Conservation (phyloP, 2,329 filamentous ascomycete species). For the Leptographium wingfieldii region DNA sequence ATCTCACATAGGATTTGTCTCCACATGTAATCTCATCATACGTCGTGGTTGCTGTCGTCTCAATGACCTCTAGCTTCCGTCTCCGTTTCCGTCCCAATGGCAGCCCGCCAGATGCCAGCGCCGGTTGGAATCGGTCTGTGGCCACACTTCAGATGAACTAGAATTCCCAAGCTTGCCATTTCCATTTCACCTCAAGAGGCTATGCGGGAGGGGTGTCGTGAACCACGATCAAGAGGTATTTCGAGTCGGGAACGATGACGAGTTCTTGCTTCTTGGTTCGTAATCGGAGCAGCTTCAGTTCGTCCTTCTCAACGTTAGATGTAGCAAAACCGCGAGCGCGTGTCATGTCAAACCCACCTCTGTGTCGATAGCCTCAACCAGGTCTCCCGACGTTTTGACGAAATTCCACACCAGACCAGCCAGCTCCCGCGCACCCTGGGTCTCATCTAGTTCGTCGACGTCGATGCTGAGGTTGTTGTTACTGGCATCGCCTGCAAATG, state of each 20-base stretch:
- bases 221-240: constrained; percentile 67
- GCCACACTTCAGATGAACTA: not conserved
- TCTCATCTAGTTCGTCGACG: constrained; percentile 9
- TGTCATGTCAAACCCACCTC: constrained; percentile 35
- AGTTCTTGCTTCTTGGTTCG: constrained; percentile 78
- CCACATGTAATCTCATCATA: not conserved
- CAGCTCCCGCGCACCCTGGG: constrained; percentile 53
- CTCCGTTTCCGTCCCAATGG: not conserved
- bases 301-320: constrained; percentile 38
- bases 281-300: constrained; percentile 61
- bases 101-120: not conserved
- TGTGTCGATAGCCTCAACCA: constrained; percentile 61
- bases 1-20: not conserved
- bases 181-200: not conserved
- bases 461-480: constrained; percentile 2
- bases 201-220: constrained; percentile 67
- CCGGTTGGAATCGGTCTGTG: not conserved
- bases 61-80: not conserved
- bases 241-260: constrained; percentile 68
- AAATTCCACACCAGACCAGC: constrained; percentile 67
- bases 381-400: constrained; percentile 51
- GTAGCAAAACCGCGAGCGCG: not conserved
- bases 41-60: not conserved
- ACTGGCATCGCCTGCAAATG: constrained; percentile 32
- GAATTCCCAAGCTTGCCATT: not conserved